phyloP scores from a whole-genome alignment of 352 stramenopile species.

The Phytopythium chamaehyphon region DNA sequence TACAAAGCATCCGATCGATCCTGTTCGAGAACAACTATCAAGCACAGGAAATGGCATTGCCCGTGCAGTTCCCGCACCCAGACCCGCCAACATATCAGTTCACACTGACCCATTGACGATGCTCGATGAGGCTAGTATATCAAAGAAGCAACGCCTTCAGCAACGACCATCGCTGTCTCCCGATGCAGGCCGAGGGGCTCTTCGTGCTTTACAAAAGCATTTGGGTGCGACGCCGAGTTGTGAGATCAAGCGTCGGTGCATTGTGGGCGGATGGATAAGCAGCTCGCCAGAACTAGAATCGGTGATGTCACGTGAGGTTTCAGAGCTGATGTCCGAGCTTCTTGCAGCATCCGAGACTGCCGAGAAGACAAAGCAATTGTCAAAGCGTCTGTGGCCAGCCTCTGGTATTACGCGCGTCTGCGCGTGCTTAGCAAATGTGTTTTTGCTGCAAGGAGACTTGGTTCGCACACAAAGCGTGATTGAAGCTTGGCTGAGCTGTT shows the following conservation, averaged over 20 bases:
- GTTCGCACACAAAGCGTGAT: constrained; percentile 46
- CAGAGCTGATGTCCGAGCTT: constrained; percentile 60
- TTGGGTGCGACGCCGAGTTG: constrained; percentile 70
- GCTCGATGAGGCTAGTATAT: constrained; percentile 2
- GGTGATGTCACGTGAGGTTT: constrained; percentile 58
- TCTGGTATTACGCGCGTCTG: constrained; percentile 78
- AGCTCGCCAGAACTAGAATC: constrained; percentile 59
- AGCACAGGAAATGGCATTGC: neutral
- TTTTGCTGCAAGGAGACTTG: constrained; percentile 70
- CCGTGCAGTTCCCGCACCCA: too few species aligned
- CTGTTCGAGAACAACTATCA: too few species aligned
- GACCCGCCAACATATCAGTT: neutral
- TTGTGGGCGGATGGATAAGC: constrained; percentile 62
- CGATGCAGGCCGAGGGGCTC: constrained; percentile 37
- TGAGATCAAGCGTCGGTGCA: constrained; percentile 68
- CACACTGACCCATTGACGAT: neutral
- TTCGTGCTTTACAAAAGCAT: constrained; percentile 65
- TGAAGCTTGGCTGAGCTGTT: constrained; percentile 63
- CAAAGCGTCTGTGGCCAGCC: constrained; percentile 67
- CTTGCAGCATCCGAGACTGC: constrained; percentile 55
- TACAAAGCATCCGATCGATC: neutral
- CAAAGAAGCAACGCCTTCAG: constrained; percentile 19
- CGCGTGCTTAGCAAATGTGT: constrained; percentile 69
- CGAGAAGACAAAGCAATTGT: constrained; percentile 55
- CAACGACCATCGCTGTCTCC: constrained; percentile 47